Evolutionary conservation across 768 basidiomycete species (phyloP).

Genomic region (Neoboletus brunneissimus): DNA sequence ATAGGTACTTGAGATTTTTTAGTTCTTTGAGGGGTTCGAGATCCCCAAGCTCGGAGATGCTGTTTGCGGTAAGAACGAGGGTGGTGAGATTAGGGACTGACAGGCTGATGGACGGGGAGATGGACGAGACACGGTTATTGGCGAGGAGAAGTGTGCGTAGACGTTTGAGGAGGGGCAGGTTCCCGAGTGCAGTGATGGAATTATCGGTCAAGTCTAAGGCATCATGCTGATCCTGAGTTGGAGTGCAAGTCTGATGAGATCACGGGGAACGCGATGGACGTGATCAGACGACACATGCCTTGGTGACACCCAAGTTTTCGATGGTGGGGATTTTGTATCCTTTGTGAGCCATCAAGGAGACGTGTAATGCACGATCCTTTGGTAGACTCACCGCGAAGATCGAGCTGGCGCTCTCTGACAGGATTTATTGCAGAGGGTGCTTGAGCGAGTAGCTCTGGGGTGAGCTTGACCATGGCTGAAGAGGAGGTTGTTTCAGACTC

Average conservation of each 20-base stretch:
- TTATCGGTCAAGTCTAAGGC: slow-evolving; percentile 94
- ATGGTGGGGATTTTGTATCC: slow-evolving; percentile 94
- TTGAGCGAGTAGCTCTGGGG: slow-evolving; percentile 87
- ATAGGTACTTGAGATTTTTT: slow-evolving; percentile 69
- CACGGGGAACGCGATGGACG: slow-evolving; percentile 4
- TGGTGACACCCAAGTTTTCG: slow-evolving; percentile 94
- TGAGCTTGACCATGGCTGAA: slow-evolving; percentile 75
- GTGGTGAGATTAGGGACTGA: slow-evolving; percentile 83
- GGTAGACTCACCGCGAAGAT: slow-evolving; percentile 69
- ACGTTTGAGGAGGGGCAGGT: slow-evolving; percentile 83
- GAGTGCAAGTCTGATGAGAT: slow-evolving; percentile 15
- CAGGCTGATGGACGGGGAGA: slow-evolving; percentile 78
- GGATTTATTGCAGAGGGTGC: slow-evolving; percentile 77
- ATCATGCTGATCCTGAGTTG: slow-evolving; percentile 82
- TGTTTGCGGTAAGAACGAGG: slow-evolving; percentile 83
- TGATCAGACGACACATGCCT: slow-evolving; percentile 45
- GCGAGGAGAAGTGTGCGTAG: slow-evolving; percentile 81
- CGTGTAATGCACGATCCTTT: slow-evolving; percentile 9
- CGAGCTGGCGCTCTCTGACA: slow-evolving; percentile 85
- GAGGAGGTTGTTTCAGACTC: slow-evolving; percentile 35
- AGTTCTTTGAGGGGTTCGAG: slow-evolving; percentile 80
- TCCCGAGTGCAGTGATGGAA: slow-evolving; percentile 74
- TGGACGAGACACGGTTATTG: slow-evolving; percentile 84
- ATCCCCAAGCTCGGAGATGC: slow-evolving; percentile 75
- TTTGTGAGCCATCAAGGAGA: slow-evolving; percentile 35